Evolutionary conservation across 2,329 filamentous ascomycete species (phyloP).

Genomic region (Trichophyton benhamiae): DNA sequence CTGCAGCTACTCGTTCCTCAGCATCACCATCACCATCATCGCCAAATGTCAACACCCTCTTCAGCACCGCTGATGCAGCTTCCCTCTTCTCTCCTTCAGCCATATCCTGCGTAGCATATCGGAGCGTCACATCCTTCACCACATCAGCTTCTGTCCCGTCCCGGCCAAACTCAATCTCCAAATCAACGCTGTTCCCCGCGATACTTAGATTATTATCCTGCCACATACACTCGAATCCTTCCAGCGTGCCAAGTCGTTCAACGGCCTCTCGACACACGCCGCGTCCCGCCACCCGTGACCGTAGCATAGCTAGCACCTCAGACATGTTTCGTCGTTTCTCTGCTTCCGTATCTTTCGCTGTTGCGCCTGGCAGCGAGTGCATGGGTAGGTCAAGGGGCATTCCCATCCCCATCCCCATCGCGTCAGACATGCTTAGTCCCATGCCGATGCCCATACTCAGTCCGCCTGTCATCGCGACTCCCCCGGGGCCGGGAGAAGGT

Average conservation of each 20-base stretch:
- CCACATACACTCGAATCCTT: constrained; percentile 37
- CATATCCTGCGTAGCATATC: constrained; percentile 31
- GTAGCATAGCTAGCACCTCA: constrained; percentile 30
- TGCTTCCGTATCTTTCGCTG: constrained; percentile 28
- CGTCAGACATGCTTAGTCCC: constrained; percentile 28
- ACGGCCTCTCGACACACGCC: constrained; percentile 34
- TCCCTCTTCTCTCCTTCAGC: constrained; percentile 31
- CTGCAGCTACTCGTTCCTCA: too few species aligned
- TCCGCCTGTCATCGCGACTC: constrained; percentile 25
- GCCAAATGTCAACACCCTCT: constrained; percentile 23
- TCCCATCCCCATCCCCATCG: constrained; percentile 28
- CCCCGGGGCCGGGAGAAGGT: constrained; percentile 26
- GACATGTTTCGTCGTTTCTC: constrained; percentile 32
- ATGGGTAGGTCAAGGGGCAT: constrained; percentile 26
- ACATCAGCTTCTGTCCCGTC: constrained; percentile 19
- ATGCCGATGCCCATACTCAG: constrained; percentile 30
- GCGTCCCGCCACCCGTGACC: constrained; percentile 30
- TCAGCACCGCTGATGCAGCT: constrained; percentile 33
- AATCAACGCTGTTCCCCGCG: constrained; percentile 35
- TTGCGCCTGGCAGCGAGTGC: constrained; percentile 11
- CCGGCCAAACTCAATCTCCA: constrained; percentile 35
- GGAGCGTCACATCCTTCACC: constrained; percentile 33
- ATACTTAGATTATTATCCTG: constrained; percentile 36
- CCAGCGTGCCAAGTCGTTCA: constrained; percentile 31
- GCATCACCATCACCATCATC: too few species aligned